Evolutionary conservation across 2,329 filamentous ascomycete genomes (phyloP).

Genomic region (Fusarium sambucinum): DNA sequence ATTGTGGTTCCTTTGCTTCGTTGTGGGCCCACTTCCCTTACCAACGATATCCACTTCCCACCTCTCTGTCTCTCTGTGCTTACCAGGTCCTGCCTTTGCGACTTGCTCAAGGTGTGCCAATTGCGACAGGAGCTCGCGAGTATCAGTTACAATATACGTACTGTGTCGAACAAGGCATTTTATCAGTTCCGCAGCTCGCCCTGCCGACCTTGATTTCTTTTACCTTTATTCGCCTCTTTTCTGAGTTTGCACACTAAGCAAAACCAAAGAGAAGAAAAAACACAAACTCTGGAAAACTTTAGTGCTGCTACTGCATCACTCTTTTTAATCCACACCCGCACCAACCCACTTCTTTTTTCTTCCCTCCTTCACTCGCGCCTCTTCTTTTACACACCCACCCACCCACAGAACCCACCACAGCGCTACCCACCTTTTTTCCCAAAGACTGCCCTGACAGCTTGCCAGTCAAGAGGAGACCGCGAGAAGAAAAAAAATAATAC

Average conservation of each 20-base stretch:
- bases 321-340: constrained; percentile 42
- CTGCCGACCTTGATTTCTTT: constrained; percentile 1
- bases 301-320: constrained; percentile 36
- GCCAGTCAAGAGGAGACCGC: constrained; percentile 32
- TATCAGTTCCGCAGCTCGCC: constrained; percentile 43
- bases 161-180: constrained; percentile 42
- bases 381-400: constrained; percentile 42
- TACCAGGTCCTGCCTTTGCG: constrained; percentile 24
- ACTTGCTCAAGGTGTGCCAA: constrained; percentile 30
- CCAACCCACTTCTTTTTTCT: constrained; percentile 42
- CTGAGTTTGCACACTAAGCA: constrained; percentile 40
- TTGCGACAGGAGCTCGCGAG: constrained; percentile 35
- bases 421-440: constrained; percentile 48
- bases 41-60: constrained; percentile 47
- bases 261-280: constrained; percentile 3
- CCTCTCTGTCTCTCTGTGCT: constrained; percentile 8
- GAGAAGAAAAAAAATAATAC: constrained; percentile 48
- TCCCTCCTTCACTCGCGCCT: constrained; percentile 44
- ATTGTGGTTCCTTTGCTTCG: constrained; percentile 47
- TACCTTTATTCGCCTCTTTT: constrained; percentile 30
- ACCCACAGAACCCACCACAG: constrained; percentile 40
- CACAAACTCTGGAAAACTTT: constrained; percentile 19
- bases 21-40: constrained; percentile 47
- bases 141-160: constrained; percentile 31
- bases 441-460: constrained; percentile 49